Evolutionary conservation across 1,284 basidiomycete genomes (phyloP).

Genomic region (Macrocystidia cucumis): DNA sequence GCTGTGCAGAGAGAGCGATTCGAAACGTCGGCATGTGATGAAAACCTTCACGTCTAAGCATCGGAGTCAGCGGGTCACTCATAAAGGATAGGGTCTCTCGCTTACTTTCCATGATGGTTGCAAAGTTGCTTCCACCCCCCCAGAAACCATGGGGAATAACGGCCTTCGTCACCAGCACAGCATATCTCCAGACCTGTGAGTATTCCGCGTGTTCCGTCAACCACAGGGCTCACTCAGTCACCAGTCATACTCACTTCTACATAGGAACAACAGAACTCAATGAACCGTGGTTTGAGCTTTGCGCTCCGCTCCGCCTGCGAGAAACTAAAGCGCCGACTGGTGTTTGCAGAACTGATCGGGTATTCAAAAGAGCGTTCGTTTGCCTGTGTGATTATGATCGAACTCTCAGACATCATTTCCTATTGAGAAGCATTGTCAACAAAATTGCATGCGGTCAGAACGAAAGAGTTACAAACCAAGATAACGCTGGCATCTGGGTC

Average conservation of each 20-base stretch:
- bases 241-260: slow-evolving; percentile 38
- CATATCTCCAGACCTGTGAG: slow-evolving; percentile 67
- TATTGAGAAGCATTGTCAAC: slow-evolving; percentile 19
- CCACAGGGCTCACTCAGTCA: background rate
- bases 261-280: slow-evolving; percentile 65
- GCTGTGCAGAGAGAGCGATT: slow-evolving; percentile 76
- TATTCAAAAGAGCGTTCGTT: too few relatives aligned
- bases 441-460: slow-evolving; percentile 1
- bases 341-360: slow-evolving; percentile 42
- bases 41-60: slow-evolving; percentile 63
- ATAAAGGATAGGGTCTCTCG: slow-evolving; percentile 7
- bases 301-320: slow-evolving; percentile 39
- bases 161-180: slow-evolving; percentile 50
- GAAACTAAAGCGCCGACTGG: slow-evolving; percentile 31
- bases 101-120: slow-evolving; percentile 55
- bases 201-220: background rate
- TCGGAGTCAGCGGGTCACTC: slow-evolving; percentile 2
- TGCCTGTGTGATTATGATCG: too few relatives aligned
- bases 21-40: slow-evolving; percentile 71
- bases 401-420: slow-evolving; percentile 70
- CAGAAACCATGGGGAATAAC: slow-evolving; percentile 76
- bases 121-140: slow-evolving; percentile 71
- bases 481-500: slow-evolving; percentile 48
- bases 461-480: slow-evolving; percentile 30
- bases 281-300: slow-evolving; percentile 66